Base-by-base conservation (phyloP, 177 flowering plant species). In the Telopea speciosissima region DNA sequence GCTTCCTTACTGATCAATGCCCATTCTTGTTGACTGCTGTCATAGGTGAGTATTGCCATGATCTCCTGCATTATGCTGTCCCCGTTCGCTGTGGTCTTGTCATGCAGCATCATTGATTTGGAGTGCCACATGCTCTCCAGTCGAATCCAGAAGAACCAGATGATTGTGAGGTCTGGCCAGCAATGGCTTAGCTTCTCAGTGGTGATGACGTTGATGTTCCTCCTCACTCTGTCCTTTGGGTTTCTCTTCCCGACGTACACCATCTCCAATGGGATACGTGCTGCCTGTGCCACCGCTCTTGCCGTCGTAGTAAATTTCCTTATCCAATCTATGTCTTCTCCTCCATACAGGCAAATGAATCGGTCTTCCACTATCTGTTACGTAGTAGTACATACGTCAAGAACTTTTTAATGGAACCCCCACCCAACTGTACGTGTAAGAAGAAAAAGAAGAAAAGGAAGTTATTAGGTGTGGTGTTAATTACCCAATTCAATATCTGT, bases 61-160 rank as follows among this genome's bases (percentile, higher is more conserved):
- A 89, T 73, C 62, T 81, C 84, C n/a, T 78, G 84, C 75, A 84
- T 73, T 70, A 82, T 70, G 3, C 40, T 33, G 59, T 85, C n/a
- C n/a, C n/a, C 86, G 16, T 75, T 72, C 22, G 77, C 83, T 54
- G 84, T 75, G 21, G 79, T 76, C 23, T 67, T 70, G 0, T 74
- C 81, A 0, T 79, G 82, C 56, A 84, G 86, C 52, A 84, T 81
- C 76, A n/a, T n/a, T n/a, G n/a, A n/a, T n/a, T 85, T 85, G 68
- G 91, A 88, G 79, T 71, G 68, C 75, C 84, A 68, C 89, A 88
- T 88, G 83, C 89, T 85, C 73, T 86, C 86, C 0, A 89, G 45
- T 12, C 94, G 73, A 19, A 75, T 74, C 91, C 94, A 88, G 75
- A 88, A 88, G 83, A 76, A 82, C 83, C 85, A 75, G 11, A 77